These are phyloP conservation scores for Euphrasia confusa DNA, from an alignment of 257 asterid species.

Conservation along the genomic window DNA sequence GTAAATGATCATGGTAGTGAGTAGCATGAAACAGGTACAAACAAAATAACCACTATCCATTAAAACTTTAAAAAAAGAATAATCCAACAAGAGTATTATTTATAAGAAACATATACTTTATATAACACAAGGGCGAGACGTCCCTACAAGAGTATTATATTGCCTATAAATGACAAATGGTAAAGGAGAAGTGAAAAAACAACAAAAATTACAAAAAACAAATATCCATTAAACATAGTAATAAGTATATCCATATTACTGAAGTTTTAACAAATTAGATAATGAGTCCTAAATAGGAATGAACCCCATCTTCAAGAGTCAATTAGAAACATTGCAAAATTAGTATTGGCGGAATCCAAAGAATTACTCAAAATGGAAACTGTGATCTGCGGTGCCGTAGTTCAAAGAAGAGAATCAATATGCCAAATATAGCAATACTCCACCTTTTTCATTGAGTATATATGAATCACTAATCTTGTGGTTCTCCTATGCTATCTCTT, in stretches of 20 bases:
- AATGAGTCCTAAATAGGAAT: not conserved
- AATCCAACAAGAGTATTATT: not conserved
- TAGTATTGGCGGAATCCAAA: not conserved
- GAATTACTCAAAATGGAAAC: not conserved
- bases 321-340: not conserved
- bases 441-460: too few species aligned
- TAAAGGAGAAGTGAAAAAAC: not conserved
- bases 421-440: not conserved
- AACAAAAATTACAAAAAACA: too few species aligned
- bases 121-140: too few species aligned
- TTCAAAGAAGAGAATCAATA: not conserved
- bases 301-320: not conserved
- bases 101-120: too few species aligned
- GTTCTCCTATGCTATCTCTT: too few species aligned
- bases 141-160: not conserved
- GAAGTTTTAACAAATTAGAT: not conserved
- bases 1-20: not conserved
- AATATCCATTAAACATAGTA: not conserved
- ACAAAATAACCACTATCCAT: conserved; percentile 2
- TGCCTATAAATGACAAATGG: not conserved
- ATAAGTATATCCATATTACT: not conserved
- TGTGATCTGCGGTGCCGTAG: not conserved
- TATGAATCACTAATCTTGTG: too few species aligned
- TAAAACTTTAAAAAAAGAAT: not conserved
- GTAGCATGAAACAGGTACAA: not conserved